phyloP scores from a whole-genome alignment of 2,329 filamentous ascomycete species.

The Fragosphaeria purpurea region DNA sequence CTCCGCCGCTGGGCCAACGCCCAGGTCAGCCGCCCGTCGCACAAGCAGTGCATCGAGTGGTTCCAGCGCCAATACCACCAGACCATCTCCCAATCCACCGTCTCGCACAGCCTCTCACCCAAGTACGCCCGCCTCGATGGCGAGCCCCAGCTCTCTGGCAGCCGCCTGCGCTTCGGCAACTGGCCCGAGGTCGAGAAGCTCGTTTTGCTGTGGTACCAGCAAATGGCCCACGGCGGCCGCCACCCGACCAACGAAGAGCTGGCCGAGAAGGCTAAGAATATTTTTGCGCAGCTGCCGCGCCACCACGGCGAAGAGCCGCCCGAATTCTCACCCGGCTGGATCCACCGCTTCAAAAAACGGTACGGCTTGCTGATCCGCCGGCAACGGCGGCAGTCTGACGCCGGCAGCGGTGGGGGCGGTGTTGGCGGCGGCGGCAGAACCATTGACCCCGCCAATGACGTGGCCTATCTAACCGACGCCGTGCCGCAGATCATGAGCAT shows the following conservation, averaged over 20 bases:
- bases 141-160: constrained; percentile 52
- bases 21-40: constrained; percentile 46
- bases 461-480: constrained; percentile 50
- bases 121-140: constrained; percentile 53
- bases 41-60: constrained; percentile 55
- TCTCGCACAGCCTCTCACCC: constrained; percentile 51
- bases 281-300: constrained; percentile 47
- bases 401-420: constrained; percentile 32
- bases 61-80: constrained; percentile 48
- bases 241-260: constrained; percentile 54
- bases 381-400: constrained; percentile 35
- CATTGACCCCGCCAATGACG: constrained; percentile 42
- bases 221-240: constrained; percentile 40
- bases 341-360: constrained; percentile 54
- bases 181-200: constrained; percentile 55
- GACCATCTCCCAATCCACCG: constrained; percentile 52
- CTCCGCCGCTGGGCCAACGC: constrained; percentile 50
- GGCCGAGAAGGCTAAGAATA: constrained; percentile 50
- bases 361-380: constrained; percentile 49
- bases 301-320: constrained; percentile 51
- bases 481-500: constrained; percentile 51
- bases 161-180: constrained; percentile 51
- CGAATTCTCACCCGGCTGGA: constrained; percentile 55
- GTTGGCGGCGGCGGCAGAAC: constrained; percentile 26
- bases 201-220: constrained; percentile 45